Conservation (phyloP, 371 early-diverging fungal species). For the Encephalitozoon cuniculi region DNA sequence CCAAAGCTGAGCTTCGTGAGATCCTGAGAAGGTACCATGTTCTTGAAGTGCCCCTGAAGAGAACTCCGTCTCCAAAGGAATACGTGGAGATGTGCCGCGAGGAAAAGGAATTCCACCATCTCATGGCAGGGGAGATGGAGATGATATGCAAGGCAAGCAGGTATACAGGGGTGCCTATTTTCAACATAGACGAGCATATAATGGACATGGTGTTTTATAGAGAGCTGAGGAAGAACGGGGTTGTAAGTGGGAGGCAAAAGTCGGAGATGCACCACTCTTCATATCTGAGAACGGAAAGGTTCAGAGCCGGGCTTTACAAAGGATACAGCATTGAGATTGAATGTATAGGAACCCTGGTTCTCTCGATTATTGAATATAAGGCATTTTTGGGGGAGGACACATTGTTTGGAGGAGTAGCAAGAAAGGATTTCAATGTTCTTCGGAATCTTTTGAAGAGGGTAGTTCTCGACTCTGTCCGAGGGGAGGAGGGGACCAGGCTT, state of each 20-base stretch:
- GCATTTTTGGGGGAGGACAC: not conserved
- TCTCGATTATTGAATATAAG: conserved; percentile 48
- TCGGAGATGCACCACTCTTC: not conserved
- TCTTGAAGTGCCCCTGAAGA: not conserved
- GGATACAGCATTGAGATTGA: conserved; percentile 30
- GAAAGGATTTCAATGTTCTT: conserved; percentile 35
- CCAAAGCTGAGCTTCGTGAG: not conserved
- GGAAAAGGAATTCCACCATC: conserved; percentile 16
- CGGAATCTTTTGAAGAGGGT: conserved; percentile 29
- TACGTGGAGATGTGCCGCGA: not conserved
- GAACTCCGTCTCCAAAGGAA: not conserved
- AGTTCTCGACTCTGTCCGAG: not conserved
- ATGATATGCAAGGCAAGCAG: not conserved
- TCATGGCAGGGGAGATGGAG: conserved; percentile 1
- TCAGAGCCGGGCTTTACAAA: conserved; percentile 27
- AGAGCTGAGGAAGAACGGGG: not conserved
- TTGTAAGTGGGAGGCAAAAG: not conserved
- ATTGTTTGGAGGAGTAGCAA: conserved; percentile 19
- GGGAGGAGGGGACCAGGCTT: conserved; percentile 5
- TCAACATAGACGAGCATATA: conserved; percentile 32
- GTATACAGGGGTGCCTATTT: conserved; percentile 39
- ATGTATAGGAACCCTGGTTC: conserved; percentile 27
- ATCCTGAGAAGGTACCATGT: not conserved
- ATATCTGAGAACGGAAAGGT: conserved; percentile 24
- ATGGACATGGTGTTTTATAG: conserved; percentile 44